Percentiles rank a stretch among this genome's conserved stretches.
These are phyloP conservation scores for Hemileccinum rubropunctum DNA, from an alignment of 768 basidiomycete genomes.

Conservation along the genomic window DNA sequence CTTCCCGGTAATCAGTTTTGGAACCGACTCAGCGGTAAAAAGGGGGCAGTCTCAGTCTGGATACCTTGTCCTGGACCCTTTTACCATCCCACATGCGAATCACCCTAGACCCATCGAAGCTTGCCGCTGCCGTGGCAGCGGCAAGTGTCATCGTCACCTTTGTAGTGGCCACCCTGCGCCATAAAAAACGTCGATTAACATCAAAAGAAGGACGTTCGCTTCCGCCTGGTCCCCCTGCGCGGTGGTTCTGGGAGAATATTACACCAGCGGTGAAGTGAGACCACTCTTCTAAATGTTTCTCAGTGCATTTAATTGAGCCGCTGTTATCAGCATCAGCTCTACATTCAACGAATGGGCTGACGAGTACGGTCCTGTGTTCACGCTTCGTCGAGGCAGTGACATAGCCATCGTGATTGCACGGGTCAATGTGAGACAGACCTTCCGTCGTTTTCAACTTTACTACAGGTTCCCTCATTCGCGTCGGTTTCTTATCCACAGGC, in stretches of 20 bases:
- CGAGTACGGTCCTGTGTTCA: constrained; percentile 58
- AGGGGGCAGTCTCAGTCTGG: too few species aligned
- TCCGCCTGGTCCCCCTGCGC: constrained; percentile 17
- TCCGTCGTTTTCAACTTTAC: too few species aligned
- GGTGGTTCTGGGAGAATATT: constrained; percentile 8
- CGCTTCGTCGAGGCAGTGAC: constrained; percentile 44
- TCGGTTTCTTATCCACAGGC: constrained; percentile 37
- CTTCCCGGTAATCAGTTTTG: too few species aligned
- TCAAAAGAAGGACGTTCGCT: constrained; percentile 8
- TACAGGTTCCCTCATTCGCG: too few species aligned
- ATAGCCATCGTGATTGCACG: constrained; percentile 18
- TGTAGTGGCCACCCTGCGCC: not conserved
- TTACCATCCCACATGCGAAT: not conserved
- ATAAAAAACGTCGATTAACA: not conserved
- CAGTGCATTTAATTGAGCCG: not conserved
- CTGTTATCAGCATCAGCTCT: constrained; percentile 12
- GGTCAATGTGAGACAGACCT: constrained; percentile 21
- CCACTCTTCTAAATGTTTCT: not conserved
- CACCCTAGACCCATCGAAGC: not conserved
- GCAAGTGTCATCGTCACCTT: not conserved
- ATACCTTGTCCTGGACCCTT: too few species aligned
- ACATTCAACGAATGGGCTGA: constrained; percentile 52
- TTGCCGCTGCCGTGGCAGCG: not conserved
- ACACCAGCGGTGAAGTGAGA: constrained; percentile 12
- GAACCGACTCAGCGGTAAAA: too few species aligned